Conservation (phyloP, 768 basidiomycete species). For the Russula lepida region DNA sequence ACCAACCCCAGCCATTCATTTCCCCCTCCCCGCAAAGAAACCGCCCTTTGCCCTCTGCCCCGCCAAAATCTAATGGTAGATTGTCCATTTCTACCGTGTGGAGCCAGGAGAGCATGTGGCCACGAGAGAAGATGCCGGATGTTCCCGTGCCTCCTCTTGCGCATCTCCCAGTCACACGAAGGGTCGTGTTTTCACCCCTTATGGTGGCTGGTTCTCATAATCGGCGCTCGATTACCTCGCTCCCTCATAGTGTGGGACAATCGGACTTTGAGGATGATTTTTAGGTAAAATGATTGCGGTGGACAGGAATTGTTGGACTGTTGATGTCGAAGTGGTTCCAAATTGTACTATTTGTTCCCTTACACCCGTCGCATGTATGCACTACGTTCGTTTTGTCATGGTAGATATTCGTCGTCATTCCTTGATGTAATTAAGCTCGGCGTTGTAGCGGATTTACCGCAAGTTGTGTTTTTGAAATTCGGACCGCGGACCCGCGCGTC, state of each 20-base stretch:
- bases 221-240: conserved; percentile 4
- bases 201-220: background rate
- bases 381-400: conserved; percentile 10
- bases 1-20: background rate
- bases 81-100: conserved; percentile 11
- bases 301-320: background rate
- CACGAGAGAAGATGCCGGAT: conserved; percentile 1
- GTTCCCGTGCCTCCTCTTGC: conserved; percentile 4
- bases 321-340: background rate
- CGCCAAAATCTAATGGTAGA: background rate
- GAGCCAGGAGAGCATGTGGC: conserved; percentile 17
- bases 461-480: background rate
- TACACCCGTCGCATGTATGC: background rate
- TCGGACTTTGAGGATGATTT: conserved; percentile 11
- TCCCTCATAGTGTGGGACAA: conserved; percentile 10
- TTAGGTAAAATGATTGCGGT: background rate
- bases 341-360: too few relatives aligned
- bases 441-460: background rate
- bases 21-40: background rate
- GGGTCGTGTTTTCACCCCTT: background rate
- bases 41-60: background rate
- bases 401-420: background rate
- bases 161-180: background rate
- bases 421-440: background rate
- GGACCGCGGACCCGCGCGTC: conserved; percentile 4